Evolutionary conservation across 192 early-diverging fungal genomes (phyloP), one percentile per base, ranked within the genome.

Genomic region (Entomortierella chlamydospora): DNA sequence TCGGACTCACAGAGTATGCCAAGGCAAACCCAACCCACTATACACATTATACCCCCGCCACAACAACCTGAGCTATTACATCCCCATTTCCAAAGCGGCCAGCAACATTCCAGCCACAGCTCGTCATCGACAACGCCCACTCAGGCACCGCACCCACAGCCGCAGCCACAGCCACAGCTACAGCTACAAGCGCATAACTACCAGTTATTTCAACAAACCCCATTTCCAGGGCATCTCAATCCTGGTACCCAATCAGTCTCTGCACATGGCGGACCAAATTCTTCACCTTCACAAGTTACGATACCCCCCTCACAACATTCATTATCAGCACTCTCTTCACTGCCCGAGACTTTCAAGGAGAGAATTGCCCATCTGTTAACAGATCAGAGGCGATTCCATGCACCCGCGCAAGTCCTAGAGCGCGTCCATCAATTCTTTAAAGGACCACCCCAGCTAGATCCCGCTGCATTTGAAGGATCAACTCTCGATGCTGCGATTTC

Each of bases 401-500:
- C 76, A 22, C 76, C 76, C 0, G 17, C n/a, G 6, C 56, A 41
- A 1, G 57, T 79, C 18, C 51, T 79, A 1, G 57, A 64, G 42
- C 67, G 76, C 0, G 57, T 79, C 6, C 55, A 56, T 23, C 26
- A 54, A 13, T 70, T 79, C 33, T 79, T 79, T 30, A 56, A 60
- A 5, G 76, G 76, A 23, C 30, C 68, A 13, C 68, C 68, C 5
- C 68, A 70, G 17, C 30, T 79, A 39, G 76, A 79, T 51, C 63
- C 76, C 26, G 67, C 76, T 22, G 60, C 29, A 12, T 79, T 70
- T 45, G 76, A 79, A 23, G 76, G 63, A n/a, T 61, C 76, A 0
- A 28, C 23, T 10, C 2, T 79, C 3, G 51, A 59, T 8, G 57
- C 62, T 3, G 45, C 39, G 2, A 79, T 79, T 17, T 57, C 76